These are phyloP conservation scores for Carnegiea gigantea DNA, from an alignment of 179 eudicot genomes.

Conservation along the genomic window DNA sequence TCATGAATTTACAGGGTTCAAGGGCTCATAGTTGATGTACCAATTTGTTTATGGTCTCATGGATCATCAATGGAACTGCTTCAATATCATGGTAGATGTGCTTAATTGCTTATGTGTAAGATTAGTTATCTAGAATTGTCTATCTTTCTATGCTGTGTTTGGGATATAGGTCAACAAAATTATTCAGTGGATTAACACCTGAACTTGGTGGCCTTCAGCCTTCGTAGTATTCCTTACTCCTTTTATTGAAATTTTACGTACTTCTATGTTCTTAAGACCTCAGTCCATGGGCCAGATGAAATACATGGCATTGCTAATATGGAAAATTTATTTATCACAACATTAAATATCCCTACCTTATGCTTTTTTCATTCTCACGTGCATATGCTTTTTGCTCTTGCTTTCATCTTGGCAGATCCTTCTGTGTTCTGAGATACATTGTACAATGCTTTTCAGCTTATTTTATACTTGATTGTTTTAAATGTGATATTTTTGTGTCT, in stretches of 20 bases:
- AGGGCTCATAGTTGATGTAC: not conserved
- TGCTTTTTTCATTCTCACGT: not conserved
- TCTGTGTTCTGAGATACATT: not conserved
- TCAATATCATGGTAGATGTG: not conserved
- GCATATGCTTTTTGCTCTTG: conserved; percentile 1
- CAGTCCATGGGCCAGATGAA: not conserved
- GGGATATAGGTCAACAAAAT: not conserved
- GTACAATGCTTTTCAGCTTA: not conserved
- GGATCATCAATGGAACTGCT: not conserved
- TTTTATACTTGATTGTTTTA: not conserved
- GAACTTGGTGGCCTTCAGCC: not conserved
- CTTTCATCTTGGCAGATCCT: not conserved
- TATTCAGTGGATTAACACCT: not conserved
- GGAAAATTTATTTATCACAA: not conserved
- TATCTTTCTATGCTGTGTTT: not conserved
- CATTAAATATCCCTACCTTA: not conserved
- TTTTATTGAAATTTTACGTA: not conserved
- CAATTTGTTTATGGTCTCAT: not conserved
- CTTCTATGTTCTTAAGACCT: not conserved
- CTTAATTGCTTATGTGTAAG: not conserved
- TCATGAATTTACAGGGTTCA: not conserved
- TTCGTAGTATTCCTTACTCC: not conserved
- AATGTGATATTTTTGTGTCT: conserved; percentile 16
- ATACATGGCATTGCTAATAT: not conserved
- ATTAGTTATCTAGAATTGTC: not conserved